phyloP scores from a whole-genome alignment of 139 green algal genomes.

The Micractinium sp. region DNA sequence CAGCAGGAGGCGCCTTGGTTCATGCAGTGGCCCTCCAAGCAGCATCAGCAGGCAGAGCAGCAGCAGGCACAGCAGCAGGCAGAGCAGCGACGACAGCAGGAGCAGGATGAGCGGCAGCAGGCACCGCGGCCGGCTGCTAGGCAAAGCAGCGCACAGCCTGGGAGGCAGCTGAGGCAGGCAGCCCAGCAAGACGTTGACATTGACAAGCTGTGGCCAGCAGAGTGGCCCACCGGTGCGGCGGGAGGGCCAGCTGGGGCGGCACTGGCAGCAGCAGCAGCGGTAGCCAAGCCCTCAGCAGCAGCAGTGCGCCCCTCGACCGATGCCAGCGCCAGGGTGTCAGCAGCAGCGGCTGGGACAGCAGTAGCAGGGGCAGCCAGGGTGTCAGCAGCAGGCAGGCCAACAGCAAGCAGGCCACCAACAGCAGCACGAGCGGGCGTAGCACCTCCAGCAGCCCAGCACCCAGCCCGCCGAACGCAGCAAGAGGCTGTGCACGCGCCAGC shows the following conservation, averaged over 20 bases:
- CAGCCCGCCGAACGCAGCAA: neutral
- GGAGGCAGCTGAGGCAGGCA: neutral
- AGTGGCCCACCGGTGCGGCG: neutral
- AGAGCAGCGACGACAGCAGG: neutral
- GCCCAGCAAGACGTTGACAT: neutral
- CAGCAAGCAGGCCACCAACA: too few relatives aligned
- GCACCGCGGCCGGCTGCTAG: too few relatives aligned
- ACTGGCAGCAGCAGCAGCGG: neutral
- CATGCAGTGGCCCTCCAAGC: constrained; percentile 19
- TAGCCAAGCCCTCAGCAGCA: neutral
- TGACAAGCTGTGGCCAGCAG: constrained; percentile 2
- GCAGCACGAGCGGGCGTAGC: neutral
- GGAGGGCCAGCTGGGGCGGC: neutral
- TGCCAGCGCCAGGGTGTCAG: too few relatives aligned
- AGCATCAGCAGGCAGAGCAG: neutral
- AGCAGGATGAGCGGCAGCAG: neutral
- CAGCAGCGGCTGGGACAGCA: too few relatives aligned
- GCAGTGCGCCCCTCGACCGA: too few relatives aligned
- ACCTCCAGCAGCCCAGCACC: neutral
- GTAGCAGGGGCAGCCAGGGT: too few relatives aligned
- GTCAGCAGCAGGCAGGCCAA: too few relatives aligned
- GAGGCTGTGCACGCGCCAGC: neutral
- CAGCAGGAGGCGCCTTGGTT: neutral
- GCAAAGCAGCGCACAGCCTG: neutral
- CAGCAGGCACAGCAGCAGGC: neutral